Evolutionary conservation across 2,329 filamentous ascomycete genomes (phyloP).

Genomic region (Periglandula ipomoeae): DNA sequence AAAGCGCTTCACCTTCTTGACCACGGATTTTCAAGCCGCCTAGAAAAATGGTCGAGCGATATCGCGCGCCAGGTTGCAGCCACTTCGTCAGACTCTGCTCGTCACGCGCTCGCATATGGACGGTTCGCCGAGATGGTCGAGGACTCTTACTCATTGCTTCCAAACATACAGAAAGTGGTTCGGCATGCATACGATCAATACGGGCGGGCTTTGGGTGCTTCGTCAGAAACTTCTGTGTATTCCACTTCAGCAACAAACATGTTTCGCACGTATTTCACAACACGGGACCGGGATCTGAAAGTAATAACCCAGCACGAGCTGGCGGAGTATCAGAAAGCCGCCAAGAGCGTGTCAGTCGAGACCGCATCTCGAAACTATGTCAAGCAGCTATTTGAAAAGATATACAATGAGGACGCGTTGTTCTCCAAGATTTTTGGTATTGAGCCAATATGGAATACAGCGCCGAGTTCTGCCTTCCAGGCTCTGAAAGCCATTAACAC

Average conservation of each 20-base stretch:
- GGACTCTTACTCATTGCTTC: slow-evolving; percentile 46
- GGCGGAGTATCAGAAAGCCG: slow-evolving; percentile 44
- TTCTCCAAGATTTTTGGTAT: slow-evolving; percentile 48
- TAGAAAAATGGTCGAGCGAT: slow-evolving; percentile 46
- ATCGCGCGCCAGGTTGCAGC: slow-evolving; percentile 43
- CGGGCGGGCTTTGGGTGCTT: slow-evolving; percentile 34
- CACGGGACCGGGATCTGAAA: slow-evolving; percentile 44
- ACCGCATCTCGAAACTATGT: slow-evolving; percentile 48
- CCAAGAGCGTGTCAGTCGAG: slow-evolving; percentile 39
- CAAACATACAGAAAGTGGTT: slow-evolving; percentile 45
- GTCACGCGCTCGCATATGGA: slow-evolving; percentile 50
- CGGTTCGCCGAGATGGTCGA: slow-evolving; percentile 50
- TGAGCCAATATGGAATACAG: slow-evolving; percentile 42
- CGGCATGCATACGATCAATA: slow-evolving; percentile 42
- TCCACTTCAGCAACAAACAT: slow-evolving; percentile 44
- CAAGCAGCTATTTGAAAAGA: slow-evolving; percentile 51
- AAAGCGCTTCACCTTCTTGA: slow-evolving; percentile 55
- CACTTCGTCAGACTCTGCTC: slow-evolving; percentile 49
- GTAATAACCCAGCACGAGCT: slow-evolving; percentile 44
- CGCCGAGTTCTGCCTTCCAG: slow-evolving; percentile 40
- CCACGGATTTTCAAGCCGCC: slow-evolving; percentile 42
- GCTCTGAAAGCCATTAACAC: slow-evolving; percentile 40
- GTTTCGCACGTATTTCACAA: slow-evolving; percentile 43
- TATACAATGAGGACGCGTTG: slow-evolving; percentile 44
- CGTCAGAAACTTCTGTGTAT: slow-evolving; percentile 42